Percentiles rank a stretch among this genome's conserved stretches.
Evolutionary conservation across 2,329 filamentous ascomycete genomes (phyloP).

Genomic region (Juglanconis juglandina): DNA sequence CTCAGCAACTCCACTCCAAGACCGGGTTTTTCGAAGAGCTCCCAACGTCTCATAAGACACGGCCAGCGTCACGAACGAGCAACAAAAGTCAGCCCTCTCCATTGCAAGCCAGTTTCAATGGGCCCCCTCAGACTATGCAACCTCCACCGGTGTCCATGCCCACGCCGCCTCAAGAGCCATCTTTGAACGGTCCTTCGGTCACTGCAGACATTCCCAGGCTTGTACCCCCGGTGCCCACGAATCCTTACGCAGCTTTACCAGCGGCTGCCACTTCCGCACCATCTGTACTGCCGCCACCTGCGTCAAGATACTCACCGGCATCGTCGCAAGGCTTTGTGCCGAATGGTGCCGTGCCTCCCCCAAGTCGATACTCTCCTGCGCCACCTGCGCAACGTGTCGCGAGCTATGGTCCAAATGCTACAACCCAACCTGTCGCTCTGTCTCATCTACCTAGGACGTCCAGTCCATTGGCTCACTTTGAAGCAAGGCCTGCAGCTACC

Average conservation of each 20-base stretch:
- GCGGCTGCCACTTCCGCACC: constrained; percentile 24
- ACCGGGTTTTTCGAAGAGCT: constrained; percentile 76
- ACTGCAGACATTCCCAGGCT: constrained; percentile 35
- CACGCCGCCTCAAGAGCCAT: constrained; percentile 19
- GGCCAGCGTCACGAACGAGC: constrained; percentile 56
- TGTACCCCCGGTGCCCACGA: constrained; percentile 51
- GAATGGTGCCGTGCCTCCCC: constrained; percentile 36
- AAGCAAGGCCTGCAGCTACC: constrained; percentile 33
- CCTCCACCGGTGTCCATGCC: constrained; percentile 20
- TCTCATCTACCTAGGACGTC: constrained; percentile 63
- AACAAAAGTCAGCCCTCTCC: constrained; percentile 40
- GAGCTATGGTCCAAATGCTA: constrained; percentile 36
- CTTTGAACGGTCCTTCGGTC: constrained; percentile 21
- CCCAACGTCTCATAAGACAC: constrained; percentile 59
- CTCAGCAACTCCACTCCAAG: constrained; percentile 36
- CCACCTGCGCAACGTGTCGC: constrained; percentile 38
- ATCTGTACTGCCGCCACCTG: constrained; percentile 26
- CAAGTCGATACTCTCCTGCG: constrained; percentile 53
- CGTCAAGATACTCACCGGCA: constrained; percentile 61
- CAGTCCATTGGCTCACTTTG: constrained; percentile 63
- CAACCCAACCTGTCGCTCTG: constrained; percentile 41
- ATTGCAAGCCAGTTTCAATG: constrained; percentile 33
- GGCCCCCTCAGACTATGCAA: constrained; percentile 25
- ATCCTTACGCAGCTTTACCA: constrained; percentile 50
- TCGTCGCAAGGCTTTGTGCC: constrained; percentile 35